Evolutionary conservation across 2,329 filamentous ascomycete genomes (phyloP).

Genomic region (Exophiala alcalophila): DNA sequence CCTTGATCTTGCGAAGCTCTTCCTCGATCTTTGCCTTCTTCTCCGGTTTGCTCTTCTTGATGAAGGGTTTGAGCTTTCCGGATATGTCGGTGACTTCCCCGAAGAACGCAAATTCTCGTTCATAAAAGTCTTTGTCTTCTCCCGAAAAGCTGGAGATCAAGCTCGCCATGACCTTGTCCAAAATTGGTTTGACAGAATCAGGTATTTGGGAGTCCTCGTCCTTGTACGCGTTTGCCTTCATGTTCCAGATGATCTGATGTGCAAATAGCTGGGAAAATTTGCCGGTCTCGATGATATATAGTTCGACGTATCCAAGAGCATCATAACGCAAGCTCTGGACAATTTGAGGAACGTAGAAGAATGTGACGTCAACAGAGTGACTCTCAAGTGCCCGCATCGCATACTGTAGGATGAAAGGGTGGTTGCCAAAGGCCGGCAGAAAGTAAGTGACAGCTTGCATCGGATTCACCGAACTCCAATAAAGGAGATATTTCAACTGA

Average conservation of each 20-base stretch:
- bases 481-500: conserved; percentile 89
- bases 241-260: conserved; percentile 99
- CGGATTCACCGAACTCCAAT: conserved; percentile 89
- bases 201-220: conserved; percentile 89
- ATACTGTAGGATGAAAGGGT: conserved; percentile 93
- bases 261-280: conserved; percentile 98
- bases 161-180: conserved; percentile 83
- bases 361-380: conserved; percentile 93
- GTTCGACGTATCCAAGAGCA: conserved; percentile 85
- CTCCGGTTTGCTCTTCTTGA: conserved; percentile 87
- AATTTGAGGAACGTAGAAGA: conserved; percentile 98
- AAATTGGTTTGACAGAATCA: conserved; percentile 85
- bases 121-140: conserved; percentile 80
- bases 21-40: conserved; percentile 99
- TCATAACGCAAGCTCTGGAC: conserved; percentile 95
- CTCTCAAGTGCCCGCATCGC: conserved; percentile 92
- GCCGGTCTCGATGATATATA: conserved; percentile 94
- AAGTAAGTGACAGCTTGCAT: conserved; percentile 93
- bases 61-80: conserved; percentile 88
- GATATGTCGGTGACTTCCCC: conserved; percentile 94
- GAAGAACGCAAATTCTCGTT: conserved; percentile 96
- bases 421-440: conserved; percentile 81
- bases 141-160: conserved; percentile 78
- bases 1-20: conserved; percentile 92
- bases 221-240: conserved; percentile 98